Evolutionary conservation across 2,329 filamentous ascomycete species (phyloP).

Genomic region (Aspergillus terreus): DNA sequence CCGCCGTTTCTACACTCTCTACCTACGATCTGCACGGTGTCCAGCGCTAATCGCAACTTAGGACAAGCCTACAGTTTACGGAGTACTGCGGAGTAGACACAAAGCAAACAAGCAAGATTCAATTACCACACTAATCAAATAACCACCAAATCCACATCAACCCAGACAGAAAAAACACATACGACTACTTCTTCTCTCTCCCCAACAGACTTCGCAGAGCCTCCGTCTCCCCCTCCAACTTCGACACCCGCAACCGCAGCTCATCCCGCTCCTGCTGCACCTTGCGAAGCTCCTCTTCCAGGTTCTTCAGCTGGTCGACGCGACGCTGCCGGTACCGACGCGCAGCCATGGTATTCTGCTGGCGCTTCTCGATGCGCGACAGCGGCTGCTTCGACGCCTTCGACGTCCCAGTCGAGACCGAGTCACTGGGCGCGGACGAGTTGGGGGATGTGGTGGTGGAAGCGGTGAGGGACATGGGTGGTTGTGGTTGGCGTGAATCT

Average conservation of each 20-base stretch:
- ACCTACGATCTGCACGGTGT: neutral
- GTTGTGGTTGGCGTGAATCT: no score
- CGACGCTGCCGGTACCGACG: constrained; percentile 7
- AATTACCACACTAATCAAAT: neutral
- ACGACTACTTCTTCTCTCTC: constrained; percentile 3
- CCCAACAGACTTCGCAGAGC: constrained; percentile 2
- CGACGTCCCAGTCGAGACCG: neutral
- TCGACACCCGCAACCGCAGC: constrained; percentile 9
- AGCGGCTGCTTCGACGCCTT: neutral
- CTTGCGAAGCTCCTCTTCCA: constrained; percentile 10
- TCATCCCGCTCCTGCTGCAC: constrained; percentile 9
- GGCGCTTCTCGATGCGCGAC: constrained; percentile 8
- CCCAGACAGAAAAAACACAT: neutral
- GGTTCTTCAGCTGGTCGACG: constrained; percentile 7
- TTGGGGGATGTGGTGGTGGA: constrained; percentile 1
- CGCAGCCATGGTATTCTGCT: constrained; percentile 7
- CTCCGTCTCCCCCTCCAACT: constrained; percentile 12
- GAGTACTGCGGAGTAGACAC: no score
- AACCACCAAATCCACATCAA: neutral
- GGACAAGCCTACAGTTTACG: neutral
- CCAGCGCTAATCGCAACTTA: neutral
- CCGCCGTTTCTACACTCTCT: neutral
- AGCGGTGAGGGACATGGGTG: constrained; percentile 1
- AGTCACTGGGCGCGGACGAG: constrained; percentile 7
- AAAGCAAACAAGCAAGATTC: neutral